These are phyloP conservation scores for Trifolium subterraneum DNA, from an alignment of 306 rosid species.

Conservation along the genomic window DNA sequence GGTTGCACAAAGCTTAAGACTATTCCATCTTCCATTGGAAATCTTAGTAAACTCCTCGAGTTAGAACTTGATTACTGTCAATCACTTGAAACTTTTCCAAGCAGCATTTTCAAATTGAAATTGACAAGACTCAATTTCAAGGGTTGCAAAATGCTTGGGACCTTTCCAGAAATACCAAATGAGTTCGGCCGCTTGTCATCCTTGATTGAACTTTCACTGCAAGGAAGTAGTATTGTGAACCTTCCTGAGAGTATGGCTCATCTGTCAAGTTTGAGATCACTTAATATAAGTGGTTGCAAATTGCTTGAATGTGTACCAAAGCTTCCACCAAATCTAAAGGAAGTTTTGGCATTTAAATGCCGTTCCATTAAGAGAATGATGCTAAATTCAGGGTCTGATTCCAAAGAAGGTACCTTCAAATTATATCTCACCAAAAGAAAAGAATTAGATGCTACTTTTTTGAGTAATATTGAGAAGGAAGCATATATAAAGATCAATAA, in stretches of 20 bases:
- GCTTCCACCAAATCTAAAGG: conserved; percentile 30
- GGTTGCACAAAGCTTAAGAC: neutral
- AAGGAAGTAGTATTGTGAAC: neutral
- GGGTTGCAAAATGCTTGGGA: conserved; percentile 36
- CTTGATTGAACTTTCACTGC: conserved; percentile 29
- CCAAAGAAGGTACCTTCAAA: neutral
- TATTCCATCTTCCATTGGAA: conserved; percentile 43
- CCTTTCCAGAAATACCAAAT: conserved; percentile 27
- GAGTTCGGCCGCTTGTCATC: conserved; percentile 12
- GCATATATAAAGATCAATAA: neutral
- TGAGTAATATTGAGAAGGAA: neutral
- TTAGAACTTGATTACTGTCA: conserved; percentile 31
- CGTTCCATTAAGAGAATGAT: conserved; percentile 25
- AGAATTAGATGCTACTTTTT: neutral
- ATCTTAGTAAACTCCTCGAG: conserved; percentile 18
- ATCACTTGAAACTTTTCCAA: conserved; percentile 36
- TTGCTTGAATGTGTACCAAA: conserved; percentile 37
- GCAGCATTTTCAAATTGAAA: conserved; percentile 39
- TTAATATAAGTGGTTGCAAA: conserved; percentile 14
- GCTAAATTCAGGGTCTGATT: neutral
- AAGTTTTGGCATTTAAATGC: conserved; percentile 36
- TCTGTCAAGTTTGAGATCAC: conserved; percentile 34
- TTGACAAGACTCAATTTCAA: conserved; percentile 28
- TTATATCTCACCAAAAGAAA: neutral
- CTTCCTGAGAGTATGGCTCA: conserved; percentile 25